Percentiles rank a stretch among this genome's conserved stretches.
These are phyloP conservation scores for Chionographis japonica DNA, from an alignment of 106 monocot species.

Conservation along the genomic window DNA sequence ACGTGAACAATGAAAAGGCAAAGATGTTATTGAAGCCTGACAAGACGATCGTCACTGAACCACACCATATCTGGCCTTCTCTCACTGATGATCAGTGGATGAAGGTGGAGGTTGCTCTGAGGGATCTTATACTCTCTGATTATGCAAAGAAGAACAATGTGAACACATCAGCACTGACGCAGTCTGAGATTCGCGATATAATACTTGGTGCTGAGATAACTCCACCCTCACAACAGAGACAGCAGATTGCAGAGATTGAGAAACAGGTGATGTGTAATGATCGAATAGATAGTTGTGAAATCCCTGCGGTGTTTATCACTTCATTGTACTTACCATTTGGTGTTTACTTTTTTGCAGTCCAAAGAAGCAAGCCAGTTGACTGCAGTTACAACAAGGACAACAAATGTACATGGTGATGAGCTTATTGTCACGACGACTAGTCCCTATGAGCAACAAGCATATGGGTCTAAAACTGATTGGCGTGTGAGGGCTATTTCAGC, in stretches of 20 bases:
- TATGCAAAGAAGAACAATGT: slow-evolving; percentile 99
- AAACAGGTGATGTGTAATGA: slow-evolving; percentile 63
- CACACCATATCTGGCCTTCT: slow-evolving; percentile 97
- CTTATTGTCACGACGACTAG: slow-evolving; percentile 98
- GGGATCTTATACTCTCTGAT: slow-evolving; percentile 97
- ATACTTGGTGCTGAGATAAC: slow-evolving; percentile 99
- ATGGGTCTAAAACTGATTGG: slow-evolving; percentile 93
- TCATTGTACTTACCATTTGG: not conserved
- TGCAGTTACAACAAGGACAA: slow-evolving; percentile 92
- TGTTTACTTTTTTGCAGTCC: slow-evolving; percentile 38
- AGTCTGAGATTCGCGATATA: slow-evolving; percentile 99
- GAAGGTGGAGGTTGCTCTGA: slow-evolving; percentile 98
- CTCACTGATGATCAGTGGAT: slow-evolving; percentile 98
- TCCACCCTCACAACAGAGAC: slow-evolving; percentile 97
- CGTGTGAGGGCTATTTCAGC: slow-evolving; percentile 96
- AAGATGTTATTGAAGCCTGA: slow-evolving; percentile 99
- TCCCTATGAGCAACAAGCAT: slow-evolving; percentile 91
- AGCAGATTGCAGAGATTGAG: slow-evolving; percentile 99
- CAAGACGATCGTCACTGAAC: slow-evolving; percentile 89
- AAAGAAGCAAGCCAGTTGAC: slow-evolving; percentile 97
- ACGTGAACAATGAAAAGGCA: slow-evolving; percentile 99
- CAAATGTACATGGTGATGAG: slow-evolving; percentile 98
- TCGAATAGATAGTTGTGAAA: too few relatives aligned
- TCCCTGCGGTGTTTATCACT: too few relatives aligned
- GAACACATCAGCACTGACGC: slow-evolving; percentile 96